Conservation (phyloP, 306 rosid genomes). For the Medicago lupulina region DNA sequence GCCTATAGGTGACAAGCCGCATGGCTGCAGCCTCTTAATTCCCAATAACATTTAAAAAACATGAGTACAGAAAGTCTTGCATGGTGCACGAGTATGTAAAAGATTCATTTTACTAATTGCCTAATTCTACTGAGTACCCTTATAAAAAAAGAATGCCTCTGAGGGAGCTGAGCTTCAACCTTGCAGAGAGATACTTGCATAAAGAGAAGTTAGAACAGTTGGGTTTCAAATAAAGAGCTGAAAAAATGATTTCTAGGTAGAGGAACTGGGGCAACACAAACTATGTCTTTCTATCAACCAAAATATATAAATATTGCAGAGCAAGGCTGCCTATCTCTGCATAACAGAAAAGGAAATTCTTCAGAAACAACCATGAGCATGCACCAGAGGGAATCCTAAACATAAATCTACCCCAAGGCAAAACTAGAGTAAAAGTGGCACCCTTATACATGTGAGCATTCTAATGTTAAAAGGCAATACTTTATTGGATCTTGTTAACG, state of each 20-base stretch:
- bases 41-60: background rate
- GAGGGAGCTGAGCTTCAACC: background rate
- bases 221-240: background rate
- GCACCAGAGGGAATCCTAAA: constrained; percentile 14
- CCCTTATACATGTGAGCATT: constrained; percentile 26
- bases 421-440: constrained; percentile 11
- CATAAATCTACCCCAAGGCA: background rate
- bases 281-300: constrained; percentile 18
- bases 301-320: background rate
- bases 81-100: background rate
- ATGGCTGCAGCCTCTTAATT: background rate
- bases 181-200: background rate
- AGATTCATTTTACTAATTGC: background rate
- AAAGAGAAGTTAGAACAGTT: background rate
- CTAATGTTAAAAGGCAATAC: constrained; percentile 20
- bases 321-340: constrained; percentile 12
- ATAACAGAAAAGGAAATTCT: constrained; percentile 9
- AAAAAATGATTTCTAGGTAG: background rate
- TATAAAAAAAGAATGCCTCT: background rate
- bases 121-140: background rate
- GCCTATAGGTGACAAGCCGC: background rate
- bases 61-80: background rate
- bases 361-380: background rate
- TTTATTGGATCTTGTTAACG: too few relatives aligned
- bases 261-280: background rate